phyloP scores from a whole-genome alignment of 768 basidiomycete genomes.

The Dictyophora rubrovolvata region DNA sequence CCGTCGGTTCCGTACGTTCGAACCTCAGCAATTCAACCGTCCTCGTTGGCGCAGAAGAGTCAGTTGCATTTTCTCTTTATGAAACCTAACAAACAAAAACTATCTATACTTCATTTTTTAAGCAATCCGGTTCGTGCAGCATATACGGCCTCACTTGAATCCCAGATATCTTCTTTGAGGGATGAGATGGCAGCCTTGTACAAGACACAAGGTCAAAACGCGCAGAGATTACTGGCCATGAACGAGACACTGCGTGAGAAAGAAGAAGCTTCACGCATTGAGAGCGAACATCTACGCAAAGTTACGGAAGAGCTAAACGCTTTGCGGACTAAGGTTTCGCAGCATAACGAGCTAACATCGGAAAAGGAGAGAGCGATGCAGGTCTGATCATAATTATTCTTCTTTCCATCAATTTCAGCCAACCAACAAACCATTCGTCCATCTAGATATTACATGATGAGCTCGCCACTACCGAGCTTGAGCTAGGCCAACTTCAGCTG shows the following conservation, averaged over 20 bases:
- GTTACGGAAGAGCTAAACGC: conserved; percentile 63
- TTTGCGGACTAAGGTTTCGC: conserved; percentile 67
- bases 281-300: conserved; percentile 72
- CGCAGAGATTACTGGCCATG: conserved; percentile 85
- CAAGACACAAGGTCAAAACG: conserved; percentile 93
- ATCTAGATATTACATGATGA: conserved; percentile 87
- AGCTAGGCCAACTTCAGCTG: conserved; percentile 81
- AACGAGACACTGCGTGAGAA: conserved; percentile 91
- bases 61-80: conserved; percentile 20
- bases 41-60: conserved; percentile 65
- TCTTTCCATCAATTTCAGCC: background rate
- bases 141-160: conserved; percentile 85
- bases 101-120: background rate
- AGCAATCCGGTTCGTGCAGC: conserved; percentile 82
- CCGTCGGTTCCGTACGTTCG: conserved; percentile 61
- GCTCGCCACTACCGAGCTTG: conserved; percentile 82
- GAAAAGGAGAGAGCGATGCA: conserved; percentile 87
- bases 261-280: conserved; percentile 75
- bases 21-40: conserved; percentile 56
- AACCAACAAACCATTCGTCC: conserved; percentile 3
- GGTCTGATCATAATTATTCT: conserved; percentile 30
- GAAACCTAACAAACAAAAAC: background rate
- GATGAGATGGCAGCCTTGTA: conserved; percentile 92
- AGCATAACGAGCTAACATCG: conserved; percentile 75
- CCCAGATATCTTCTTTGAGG: conserved; percentile 83